Percentiles rank a stretch among this genome's conserved stretches.
phyloP scores from a whole-genome alignment of 257 asterid species.

The Linaria vulgaris region DNA sequence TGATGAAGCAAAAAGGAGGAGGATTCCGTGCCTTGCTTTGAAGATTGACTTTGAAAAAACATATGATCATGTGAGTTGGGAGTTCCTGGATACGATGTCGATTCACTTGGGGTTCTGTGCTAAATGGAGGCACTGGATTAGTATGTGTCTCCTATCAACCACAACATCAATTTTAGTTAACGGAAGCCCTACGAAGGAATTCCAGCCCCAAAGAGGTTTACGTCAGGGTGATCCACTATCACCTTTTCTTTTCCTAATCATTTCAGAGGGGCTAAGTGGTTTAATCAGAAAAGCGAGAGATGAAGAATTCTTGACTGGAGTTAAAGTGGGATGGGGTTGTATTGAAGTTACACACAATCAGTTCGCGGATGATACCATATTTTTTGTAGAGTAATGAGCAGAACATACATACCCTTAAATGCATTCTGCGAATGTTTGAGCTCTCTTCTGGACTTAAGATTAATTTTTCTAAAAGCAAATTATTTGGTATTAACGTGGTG shows the following conservation, averaged over 20 bases:
- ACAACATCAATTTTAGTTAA: neutral
- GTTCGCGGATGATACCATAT: neutral
- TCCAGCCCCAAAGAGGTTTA: neutral
- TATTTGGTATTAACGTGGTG: too few species aligned
- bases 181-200: neutral
- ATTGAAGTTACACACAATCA: neutral
- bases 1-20: neutral
- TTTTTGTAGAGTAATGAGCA: neutral
- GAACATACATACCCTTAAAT: neutral
- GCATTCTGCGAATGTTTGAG: neutral
- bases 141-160: neutral
- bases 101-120: neutral
- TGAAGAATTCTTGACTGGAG: neutral
- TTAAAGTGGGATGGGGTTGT: neutral
- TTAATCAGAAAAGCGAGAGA: neutral
- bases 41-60: too few species aligned
- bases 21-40: too few species aligned
- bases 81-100: neutral
- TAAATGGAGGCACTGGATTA: neutral
- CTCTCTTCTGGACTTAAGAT: neutral
- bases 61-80: neutral
- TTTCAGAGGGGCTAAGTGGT: neutral
- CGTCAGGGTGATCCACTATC: neutral
- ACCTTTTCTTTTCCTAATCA: neutral
- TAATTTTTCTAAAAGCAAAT: too few species aligned